Evolutionary conservation across 768 basidiomycete species (phyloP), one percentile per base, ranked within the genome.

Genomic region (Leucocoprinus leucothites): DNA sequence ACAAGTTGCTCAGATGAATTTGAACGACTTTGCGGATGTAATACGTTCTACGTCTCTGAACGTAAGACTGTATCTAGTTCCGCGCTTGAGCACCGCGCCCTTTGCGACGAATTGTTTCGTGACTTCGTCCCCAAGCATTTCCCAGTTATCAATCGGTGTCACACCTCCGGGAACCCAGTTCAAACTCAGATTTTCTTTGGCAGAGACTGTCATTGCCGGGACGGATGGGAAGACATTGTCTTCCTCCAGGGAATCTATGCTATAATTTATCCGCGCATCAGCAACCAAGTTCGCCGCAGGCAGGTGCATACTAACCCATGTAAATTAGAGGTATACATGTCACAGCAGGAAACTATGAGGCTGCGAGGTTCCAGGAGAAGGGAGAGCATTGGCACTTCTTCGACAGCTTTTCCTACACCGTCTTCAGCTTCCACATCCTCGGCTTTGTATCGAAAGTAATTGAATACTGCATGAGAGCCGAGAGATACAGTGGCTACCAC

Each of bases 401-500:
- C 79, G 57, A 93, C 84, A n/a, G 76, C 61, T 52, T 78, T 76
- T 38, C 84, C 86, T 38, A 60, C 58, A 25, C 66, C 67, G 53
- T 63, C 61, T 38, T 53, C 57, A 8, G 48, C 52, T 26, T 64
- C 62, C 44, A 36, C 18, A 25, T 54, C 58, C 48, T 67, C 60
- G 36, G 62, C 40, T 53, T 69, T 71, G 63, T 91, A 91, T 51
- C 76, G 77, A 65, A 91, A 91, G 65, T 96, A 90, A 69, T 93
- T 81, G 60, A 98, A 87, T 53, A 92, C 74, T 2, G 87, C 74
- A 67, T 94, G 91, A 1, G 91, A 89, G 40, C 87, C 86, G 56
- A 97, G 72, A 13, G 94, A 94, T 48, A 98, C 71, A n/a, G 95
- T 97, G 1, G 91, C 87, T 1, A 97, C 94, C 3, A 88, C 83